Base-by-base conservation (phyloP, 129 eudicot species). In the Artemisia tridentata region DNA sequence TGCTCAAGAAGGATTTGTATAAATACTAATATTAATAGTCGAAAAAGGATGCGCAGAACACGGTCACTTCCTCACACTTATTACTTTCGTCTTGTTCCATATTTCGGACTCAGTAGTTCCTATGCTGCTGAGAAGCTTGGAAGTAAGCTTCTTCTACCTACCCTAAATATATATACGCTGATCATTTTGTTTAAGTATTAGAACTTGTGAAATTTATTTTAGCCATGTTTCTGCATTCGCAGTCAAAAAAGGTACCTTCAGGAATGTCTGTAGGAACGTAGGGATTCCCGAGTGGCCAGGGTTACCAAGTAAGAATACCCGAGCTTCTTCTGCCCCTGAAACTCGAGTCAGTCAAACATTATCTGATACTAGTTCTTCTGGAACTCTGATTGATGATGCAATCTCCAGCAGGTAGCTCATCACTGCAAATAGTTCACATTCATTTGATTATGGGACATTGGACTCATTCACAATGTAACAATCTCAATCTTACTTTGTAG, bases 231-330 rank as follows among this genome's bases (percentile, higher is more conserved):
- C 27, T 63, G 13, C 20, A 11, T 46, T 49, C 12, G 20, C 18
- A 66, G 71, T 66, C 11, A 21, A 6, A 66, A 15, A 0, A 21
- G 13, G 34, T 13, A 66, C 71, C 57, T 66, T 66, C n/a, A 47
- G 11, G 45, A 27, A 5, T 13, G 9, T 60, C 1, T 27, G 65
- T 60, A 60, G 18, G 11, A 5, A 1, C 3, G 65, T 60, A 13
- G 17, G 18, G 7, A 60, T 60, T 14, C 7, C 14, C 0, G 45
- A 60, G 29, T 60, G 65, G 65, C 65, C 45, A 27, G 13, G 65
- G 45, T 11, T 27, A 13, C 3, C 19, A 13, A 1, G 15, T 27
- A 60, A 34, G 11, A 60, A 25, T 60, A 19, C 5, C 25, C 11
- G 29, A 19, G 61, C 61, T 18, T 19, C 27, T 19, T 55, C 61